Evolutionary conservation across 2,329 filamentous ascomycete species (phyloP).

Genomic region (Fusarium poae): DNA sequence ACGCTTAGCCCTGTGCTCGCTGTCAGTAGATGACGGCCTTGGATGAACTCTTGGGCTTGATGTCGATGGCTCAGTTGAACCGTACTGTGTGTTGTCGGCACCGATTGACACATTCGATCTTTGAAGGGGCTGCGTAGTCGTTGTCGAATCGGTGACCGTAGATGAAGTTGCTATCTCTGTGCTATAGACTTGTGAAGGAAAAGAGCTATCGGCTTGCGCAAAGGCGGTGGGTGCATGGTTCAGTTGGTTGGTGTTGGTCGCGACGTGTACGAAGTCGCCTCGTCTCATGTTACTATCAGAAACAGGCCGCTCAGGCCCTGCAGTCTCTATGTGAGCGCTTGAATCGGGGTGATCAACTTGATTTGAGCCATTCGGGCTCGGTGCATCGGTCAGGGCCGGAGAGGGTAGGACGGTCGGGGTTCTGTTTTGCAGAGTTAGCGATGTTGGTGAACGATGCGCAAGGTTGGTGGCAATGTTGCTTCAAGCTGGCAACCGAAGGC

Average conservation of each 20-base stretch:
- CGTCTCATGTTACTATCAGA: conserved; percentile 24
- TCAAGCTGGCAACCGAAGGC: conserved; percentile 15
- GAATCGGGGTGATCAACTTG: conserved; percentile 50
- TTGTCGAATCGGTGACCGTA: background rate
- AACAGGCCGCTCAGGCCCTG: conserved; percentile 17
- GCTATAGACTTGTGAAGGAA: conserved; percentile 3
- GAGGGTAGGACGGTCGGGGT: conserved; percentile 65
- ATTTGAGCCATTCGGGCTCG: conserved; percentile 60
- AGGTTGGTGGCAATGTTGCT: conserved; percentile 11
- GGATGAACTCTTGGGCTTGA: conserved; percentile 6
- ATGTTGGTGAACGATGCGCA: conserved; percentile 7
- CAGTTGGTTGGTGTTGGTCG: conserved; percentile 16
- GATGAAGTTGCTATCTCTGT: conserved; percentile 10
- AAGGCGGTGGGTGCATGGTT: conserved; percentile 5
- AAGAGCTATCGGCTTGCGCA: conserved; percentile 5
- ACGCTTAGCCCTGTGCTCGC: conserved; percentile 32
- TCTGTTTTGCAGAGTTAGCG: conserved; percentile 40
- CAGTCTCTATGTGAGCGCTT: conserved; percentile 26
- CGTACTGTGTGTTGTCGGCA: background rate
- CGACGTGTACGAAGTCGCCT: conserved; percentile 15
- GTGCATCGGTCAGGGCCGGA: conserved; percentile 72
- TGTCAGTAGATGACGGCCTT: background rate
- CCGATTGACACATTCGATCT: conserved; percentile 1
- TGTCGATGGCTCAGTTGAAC: background rate
- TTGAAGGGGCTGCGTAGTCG: conserved; percentile 6